These are phyloP conservation scores for Malbranchea zuffiana DNA, from an alignment of 2,329 filamentous ascomycete species.

Conservation along the genomic window DNA sequence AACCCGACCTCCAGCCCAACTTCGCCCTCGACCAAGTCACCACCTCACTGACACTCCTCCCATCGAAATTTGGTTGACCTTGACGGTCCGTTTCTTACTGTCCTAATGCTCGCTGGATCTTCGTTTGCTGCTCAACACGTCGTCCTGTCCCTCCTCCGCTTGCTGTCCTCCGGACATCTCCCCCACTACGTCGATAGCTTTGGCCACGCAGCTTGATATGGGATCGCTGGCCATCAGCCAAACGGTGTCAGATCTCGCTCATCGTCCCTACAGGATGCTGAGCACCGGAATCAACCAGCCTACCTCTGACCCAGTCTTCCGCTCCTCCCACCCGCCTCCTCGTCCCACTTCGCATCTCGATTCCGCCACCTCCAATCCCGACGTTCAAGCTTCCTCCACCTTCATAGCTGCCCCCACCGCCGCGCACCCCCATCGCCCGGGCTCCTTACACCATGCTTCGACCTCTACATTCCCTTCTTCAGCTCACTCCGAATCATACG, in stretches of 20 bases:
- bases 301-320: background rate
- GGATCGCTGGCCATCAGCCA: constrained; percentile 54
- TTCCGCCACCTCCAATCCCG: constrained; percentile 16
- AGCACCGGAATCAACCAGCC: constrained; percentile 8
- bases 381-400: constrained; percentile 20
- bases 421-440: background rate
- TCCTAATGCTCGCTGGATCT: too few species aligned
- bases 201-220: constrained; percentile 51
- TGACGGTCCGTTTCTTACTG: too few species aligned
- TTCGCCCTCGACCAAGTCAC: too few species aligned
- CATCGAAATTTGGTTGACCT: too few species aligned
- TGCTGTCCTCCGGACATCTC: too few species aligned
- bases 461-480: constrained; percentile 6
- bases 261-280: constrained; percentile 45
- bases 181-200: too few species aligned
- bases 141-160: too few species aligned
- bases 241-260: constrained; percentile 60
- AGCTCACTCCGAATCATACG: constrained; percentile 12
- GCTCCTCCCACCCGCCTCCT: constrained; percentile 2
- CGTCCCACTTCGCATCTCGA: constrained; percentile 5
- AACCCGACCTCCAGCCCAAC: too few species aligned
- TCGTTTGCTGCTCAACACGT: too few species aligned
- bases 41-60: too few species aligned
- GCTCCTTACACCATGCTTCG: constrained; percentile 5
- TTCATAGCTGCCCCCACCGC: constrained; percentile 6